Conservation (phyloP, 179 eudicot species). For the Patellifolia procumbens region DNA sequence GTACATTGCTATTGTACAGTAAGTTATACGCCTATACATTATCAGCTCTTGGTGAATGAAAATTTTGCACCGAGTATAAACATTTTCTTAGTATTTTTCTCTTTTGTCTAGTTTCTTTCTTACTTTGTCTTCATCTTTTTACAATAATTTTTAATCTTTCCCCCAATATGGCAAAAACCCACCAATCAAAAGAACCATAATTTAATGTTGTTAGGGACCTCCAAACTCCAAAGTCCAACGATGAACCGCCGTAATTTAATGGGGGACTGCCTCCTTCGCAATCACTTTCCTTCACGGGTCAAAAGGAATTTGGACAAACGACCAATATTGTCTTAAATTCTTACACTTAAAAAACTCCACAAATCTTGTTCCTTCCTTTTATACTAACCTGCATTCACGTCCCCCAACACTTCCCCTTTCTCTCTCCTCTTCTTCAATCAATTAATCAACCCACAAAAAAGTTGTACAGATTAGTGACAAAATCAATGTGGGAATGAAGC, state of each 20-base stretch:
- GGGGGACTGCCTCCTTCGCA: neutral
- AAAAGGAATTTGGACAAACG: slow-evolving; percentile 6
- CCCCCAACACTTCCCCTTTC: neutral
- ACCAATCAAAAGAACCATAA: neutral
- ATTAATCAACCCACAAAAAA: neutral
- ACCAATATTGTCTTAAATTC: neutral
- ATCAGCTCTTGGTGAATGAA: too few relatives aligned
- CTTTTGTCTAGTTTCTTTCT: too few relatives aligned
- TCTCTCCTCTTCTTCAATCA: neutral
- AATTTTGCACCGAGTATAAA: too few relatives aligned
- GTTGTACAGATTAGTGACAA: neutral
- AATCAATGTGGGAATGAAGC: neutral
- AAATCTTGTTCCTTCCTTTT: neutral
- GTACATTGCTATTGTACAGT: too few relatives aligned
- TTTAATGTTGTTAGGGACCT: neutral
- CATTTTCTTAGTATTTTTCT: too few relatives aligned
- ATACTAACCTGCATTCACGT: slow-evolving; percentile 19
- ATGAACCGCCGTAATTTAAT: slow-evolving; percentile 16
- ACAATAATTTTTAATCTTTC: too few relatives aligned
- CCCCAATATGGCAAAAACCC: neutral
- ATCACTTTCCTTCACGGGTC: slow-evolving; percentile 22
- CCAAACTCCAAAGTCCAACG: too few relatives aligned
- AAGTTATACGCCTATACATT: too few relatives aligned
- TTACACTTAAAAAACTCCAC: neutral
- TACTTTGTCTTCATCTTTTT: too few relatives aligned